Conservation (phyloP, 345 rosid genomes). For the Citrus trifoliata region DNA sequence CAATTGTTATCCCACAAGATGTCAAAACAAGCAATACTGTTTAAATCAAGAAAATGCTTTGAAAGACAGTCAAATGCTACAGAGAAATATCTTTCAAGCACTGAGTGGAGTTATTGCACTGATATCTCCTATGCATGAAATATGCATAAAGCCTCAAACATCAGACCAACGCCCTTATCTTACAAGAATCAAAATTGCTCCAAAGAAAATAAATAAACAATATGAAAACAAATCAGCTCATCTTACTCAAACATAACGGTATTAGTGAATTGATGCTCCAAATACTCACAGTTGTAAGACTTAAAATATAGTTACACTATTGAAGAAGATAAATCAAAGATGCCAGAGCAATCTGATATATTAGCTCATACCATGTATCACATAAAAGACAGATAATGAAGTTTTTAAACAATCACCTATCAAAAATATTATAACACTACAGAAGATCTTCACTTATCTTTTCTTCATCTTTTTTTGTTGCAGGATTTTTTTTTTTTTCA, state of each 20-base stretch:
- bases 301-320: background rate
- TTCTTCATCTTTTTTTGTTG: background rate
- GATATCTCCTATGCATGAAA: background rate
- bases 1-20: background rate
- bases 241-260: too few relatives aligned
- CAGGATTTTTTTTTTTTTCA: background rate
- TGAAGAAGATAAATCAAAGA: background rate
- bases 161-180: background rate
- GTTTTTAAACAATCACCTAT: background rate
- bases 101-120: background rate
- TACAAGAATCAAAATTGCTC: too few relatives aligned
- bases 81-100: background rate
- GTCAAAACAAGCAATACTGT: background rate
- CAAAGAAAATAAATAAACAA: background rate
- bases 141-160: background rate
- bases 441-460: conserved; percentile 1
- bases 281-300: background rate
- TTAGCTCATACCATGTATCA: background rate
- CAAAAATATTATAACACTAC: background rate
- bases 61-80: background rate
- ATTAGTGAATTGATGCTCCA: background rate
- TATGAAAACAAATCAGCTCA: background rate
- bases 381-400: background rate
- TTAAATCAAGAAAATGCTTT: background rate
- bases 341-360: background rate